Conservation (phyloP, 2,329 filamentous ascomycete species). For the Aspergillus niger region DNA sequence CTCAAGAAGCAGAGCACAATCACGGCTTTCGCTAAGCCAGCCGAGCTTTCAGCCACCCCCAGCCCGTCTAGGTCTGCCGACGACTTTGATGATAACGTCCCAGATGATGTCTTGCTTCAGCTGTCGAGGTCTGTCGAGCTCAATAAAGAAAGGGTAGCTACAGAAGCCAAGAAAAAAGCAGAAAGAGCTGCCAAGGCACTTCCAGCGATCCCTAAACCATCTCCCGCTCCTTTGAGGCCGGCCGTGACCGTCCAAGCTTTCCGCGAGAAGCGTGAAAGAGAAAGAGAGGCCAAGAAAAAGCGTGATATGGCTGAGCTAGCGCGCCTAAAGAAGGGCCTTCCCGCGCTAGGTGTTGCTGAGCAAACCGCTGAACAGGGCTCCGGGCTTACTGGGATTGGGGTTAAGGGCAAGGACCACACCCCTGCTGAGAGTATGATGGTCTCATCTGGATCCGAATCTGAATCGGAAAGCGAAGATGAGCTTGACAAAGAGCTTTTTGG, state of each 20-base stretch:
- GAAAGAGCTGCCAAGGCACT: constrained; percentile 28
- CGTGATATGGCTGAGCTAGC: constrained; percentile 73
- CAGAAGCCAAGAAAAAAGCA: constrained; percentile 32
- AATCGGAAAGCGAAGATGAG: constrained; percentile 75
- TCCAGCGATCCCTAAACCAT: constrained; percentile 29
- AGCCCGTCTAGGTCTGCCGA: constrained; percentile 36
- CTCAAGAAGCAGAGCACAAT: constrained; percentile 49
- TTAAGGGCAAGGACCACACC: constrained; percentile 76
- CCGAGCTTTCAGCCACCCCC: constrained; percentile 38
- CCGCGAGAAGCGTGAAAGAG: constrained; percentile 71
- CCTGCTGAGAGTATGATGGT: constrained; percentile 87
- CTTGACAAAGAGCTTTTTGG: constrained; percentile 70
- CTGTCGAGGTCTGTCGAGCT: constrained; percentile 46
- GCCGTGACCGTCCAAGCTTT: constrained; percentile 57
- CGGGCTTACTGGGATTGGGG: constrained; percentile 69
- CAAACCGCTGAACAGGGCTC: constrained; percentile 75
- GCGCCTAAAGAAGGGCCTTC: constrained; percentile 60
- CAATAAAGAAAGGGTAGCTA: constrained; percentile 41
- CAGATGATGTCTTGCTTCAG: constrained; percentile 44
- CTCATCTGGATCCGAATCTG: constrained; percentile 63
- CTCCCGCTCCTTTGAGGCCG: constrained; percentile 31
- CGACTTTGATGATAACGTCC: constrained; percentile 45
- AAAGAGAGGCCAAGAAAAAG: constrained; percentile 72
- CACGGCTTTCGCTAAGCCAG: constrained; percentile 41
- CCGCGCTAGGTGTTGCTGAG: constrained; percentile 53